Percentiles rank a stretch among this genome's conserved stretches.
Evolutionary conservation across 2,329 filamentous ascomycete species (phyloP).

Genomic region (Venturia pyrina): DNA sequence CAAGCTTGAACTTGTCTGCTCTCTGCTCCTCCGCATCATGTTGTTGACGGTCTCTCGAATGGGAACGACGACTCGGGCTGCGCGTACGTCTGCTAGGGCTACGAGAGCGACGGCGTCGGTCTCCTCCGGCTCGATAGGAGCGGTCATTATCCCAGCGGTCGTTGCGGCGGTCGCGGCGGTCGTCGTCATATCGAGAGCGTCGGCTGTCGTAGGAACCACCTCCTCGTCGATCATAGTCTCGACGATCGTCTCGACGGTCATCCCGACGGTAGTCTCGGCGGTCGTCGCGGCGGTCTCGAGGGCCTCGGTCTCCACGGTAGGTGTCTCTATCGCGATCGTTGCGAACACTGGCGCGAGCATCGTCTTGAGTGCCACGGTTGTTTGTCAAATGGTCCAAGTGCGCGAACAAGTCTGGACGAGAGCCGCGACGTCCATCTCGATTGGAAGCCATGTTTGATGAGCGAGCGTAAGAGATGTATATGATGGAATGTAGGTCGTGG

Average conservation of each 20-base stretch:
- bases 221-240: background rate
- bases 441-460: background rate
- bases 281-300: slow-evolving; percentile 28
- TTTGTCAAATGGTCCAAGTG: background rate
- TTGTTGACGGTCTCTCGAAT: background rate
- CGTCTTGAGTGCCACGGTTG: background rate
- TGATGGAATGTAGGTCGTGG: background rate
- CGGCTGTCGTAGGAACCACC: background rate
- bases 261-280: slow-evolving; percentile 48
- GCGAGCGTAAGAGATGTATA: background rate
- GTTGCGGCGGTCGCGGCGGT: slow-evolving; percentile 5
- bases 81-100: background rate
- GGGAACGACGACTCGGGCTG: background rate
- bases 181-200: slow-evolving; percentile 21
- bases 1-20: background rate
- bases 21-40: slow-evolving; percentile 12
- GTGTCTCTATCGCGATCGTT: slow-evolving; percentile 19
- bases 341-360: background rate
- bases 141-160: background rate
- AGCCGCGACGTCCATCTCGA: slow-evolving; percentile 15
- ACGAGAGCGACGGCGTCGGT: slow-evolving; percentile 6
- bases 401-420: slow-evolving; percentile 14
- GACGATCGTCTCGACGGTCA: slow-evolving; percentile 29
- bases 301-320: slow-evolving; percentile 32
- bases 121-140: background rate